phyloP scores from a whole-genome alignment of 2,329 filamentous ascomycete genomes.

The Penicillium capsulatum region DNA sequence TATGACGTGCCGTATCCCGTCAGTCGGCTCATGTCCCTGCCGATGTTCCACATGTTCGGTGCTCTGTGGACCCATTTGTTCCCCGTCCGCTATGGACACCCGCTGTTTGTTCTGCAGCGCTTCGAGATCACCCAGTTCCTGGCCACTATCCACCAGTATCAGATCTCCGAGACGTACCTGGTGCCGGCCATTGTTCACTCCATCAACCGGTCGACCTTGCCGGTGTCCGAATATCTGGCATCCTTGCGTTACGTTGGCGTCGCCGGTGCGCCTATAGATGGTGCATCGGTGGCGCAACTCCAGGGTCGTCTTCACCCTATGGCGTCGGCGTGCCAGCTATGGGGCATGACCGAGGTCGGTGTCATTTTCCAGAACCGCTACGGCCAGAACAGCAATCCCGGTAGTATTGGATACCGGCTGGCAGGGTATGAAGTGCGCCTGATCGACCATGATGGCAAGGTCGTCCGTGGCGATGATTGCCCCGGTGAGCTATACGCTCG shows the following conservation, averaged over 20 bases:
- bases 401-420: slow-evolving; percentile 47
- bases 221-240: slow-evolving; percentile 30
- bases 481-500: slow-evolving; percentile 44
- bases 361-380: slow-evolving; percentile 41
- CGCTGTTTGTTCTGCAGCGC: slow-evolving; percentile 47
- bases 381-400: slow-evolving; percentile 40
- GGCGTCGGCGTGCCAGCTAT: slow-evolving; percentile 47
- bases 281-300: slow-evolving; percentile 39
- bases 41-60: slow-evolving; percentile 53
- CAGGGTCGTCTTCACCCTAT: slow-evolving; percentile 39
- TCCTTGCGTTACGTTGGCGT: slow-evolving; percentile 45
- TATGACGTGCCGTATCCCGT: slow-evolving; percentile 41
- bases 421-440: slow-evolving; percentile 41
- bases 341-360: slow-evolving; percentile 55
- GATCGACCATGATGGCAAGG: slow-evolving; percentile 31
- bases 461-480: slow-evolving; percentile 27
- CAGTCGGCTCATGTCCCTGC: slow-evolving; percentile 47
- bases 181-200: slow-evolving; percentile 46
- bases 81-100: slow-evolving; percentile 45
- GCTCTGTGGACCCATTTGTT: slow-evolving; percentile 46
- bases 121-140: slow-evolving; percentile 44
- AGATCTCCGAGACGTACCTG: slow-evolving; percentile 49
- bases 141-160: slow-evolving; percentile 37
- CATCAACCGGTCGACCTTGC: slow-evolving; percentile 29
- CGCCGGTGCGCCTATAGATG: slow-evolving; percentile 50